Percentiles rank a stretch among this genome's conserved stretches.
phyloP scores from a whole-genome alignment of 495 filamentous ascomycete species.

The Penicillium cosmopolitanum region DNA sequence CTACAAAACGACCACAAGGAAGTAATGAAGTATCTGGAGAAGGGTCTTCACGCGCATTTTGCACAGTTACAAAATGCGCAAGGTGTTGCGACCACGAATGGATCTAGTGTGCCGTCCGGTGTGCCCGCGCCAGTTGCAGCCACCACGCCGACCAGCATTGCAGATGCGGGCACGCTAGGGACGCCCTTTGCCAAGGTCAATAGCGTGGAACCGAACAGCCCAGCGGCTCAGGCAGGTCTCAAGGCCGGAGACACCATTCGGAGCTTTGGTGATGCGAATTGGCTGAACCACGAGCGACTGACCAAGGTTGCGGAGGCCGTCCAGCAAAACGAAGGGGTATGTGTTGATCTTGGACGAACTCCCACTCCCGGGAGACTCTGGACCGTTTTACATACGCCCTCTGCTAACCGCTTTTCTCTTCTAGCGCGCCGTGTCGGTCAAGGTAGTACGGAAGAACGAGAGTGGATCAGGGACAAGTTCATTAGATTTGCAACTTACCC shows the following conservation, averaged over 20 bases:
- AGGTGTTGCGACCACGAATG: constrained; percentile 28
- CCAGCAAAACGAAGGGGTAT: constrained; percentile 86
- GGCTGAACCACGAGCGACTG: constrained; percentile 82
- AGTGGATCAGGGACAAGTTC: constrained; percentile 48
- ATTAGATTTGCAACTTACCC: constrained; percentile 69
- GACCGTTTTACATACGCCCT: too few relatives aligned
- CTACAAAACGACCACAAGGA: constrained; percentile 93
- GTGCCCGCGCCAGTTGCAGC: constrained; percentile 8
- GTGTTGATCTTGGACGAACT: constrained; percentile 28
- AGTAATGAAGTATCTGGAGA: constrained; percentile 80
- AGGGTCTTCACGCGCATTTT: constrained; percentile 76
- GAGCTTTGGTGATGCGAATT: constrained; percentile 81
- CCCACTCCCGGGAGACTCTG: too few relatives aligned
- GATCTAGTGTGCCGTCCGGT: constrained; percentile 29
- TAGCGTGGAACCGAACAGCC: constrained; percentile 74
- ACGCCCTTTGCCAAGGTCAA: constrained; percentile 91
- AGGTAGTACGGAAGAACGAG: constrained; percentile 60
- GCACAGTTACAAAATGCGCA: constrained; percentile 41
- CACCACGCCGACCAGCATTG: constrained; percentile 10
- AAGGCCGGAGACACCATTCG: constrained; percentile 80
- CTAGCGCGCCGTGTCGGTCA: constrained; percentile 68
- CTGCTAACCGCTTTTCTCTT: constrained; percentile 18
- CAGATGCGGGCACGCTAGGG: constrained; percentile 51
- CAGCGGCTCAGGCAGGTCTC: constrained; percentile 82
- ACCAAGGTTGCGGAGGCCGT: constrained; percentile 83